A percentile compares a stretch with the other conserved stretches of the same genome.
Evolutionary conservation across 176 grass and related monocot genomes (phyloP).

Genomic region (Poa pratensis): DNA sequence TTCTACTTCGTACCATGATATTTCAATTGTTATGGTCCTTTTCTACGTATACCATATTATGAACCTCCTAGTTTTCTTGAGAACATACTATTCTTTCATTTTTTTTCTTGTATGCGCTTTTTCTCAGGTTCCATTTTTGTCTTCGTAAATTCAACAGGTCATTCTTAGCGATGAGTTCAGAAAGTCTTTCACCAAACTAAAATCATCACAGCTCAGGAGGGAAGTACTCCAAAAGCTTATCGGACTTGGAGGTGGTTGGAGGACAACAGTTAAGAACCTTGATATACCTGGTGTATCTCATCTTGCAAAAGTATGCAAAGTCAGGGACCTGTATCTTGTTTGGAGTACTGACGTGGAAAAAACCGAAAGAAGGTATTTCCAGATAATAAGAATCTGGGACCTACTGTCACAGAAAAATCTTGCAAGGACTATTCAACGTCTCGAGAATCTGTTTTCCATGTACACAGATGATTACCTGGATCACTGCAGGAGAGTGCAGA

Average conservation of each 20-base stretch:
- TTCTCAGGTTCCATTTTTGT: conserved; percentile 10
- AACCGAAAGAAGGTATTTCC: conserved; percentile 46
- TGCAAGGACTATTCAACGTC: conserved; percentile 51
- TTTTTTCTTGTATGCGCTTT: conserved; percentile 16
- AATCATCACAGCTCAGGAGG: conserved; percentile 45
- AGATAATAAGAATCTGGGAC: conserved; percentile 82
- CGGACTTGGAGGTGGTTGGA: conserved; percentile 68
- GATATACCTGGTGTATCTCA: conserved; percentile 32
- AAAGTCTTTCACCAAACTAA: conserved; percentile 66
- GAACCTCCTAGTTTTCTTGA: background rate
- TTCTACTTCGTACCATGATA: background rate
- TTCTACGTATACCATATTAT: background rate
- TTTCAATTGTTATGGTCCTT: background rate
- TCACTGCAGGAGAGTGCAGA: conserved; percentile 50
- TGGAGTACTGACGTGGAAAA: conserved; percentile 76
- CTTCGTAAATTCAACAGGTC: conserved; percentile 51
- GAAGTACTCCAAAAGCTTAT: conserved; percentile 62
- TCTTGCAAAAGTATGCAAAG: conserved; percentile 56
- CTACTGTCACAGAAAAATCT: conserved; percentile 50
- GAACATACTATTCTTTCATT: background rate
- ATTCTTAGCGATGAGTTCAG: conserved; percentile 76
- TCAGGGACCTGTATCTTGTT: conserved; percentile 63
- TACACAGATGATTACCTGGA: conserved; percentile 70
- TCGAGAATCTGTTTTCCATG: conserved; percentile 79
- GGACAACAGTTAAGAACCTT: conserved; percentile 41